Evolutionary conservation across 106 monocot genomes (phyloP), one percentile per base, ranked within the genome.

Genomic region (Amphibolis antarctica): DNA sequence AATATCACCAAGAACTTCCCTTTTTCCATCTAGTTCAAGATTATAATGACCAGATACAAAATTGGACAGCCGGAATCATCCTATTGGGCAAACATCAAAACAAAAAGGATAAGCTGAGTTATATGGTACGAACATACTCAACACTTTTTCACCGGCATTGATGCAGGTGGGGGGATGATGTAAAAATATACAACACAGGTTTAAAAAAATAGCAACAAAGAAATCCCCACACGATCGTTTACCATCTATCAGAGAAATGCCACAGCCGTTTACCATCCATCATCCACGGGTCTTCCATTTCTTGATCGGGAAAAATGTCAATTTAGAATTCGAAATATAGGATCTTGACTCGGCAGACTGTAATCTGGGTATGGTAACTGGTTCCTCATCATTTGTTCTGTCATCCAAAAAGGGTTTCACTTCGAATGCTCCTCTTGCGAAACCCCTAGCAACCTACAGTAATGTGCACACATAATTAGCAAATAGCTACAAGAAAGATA

Each of bases 341-440:
- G 71, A 62, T 51, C 76, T 67, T 9, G 73, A 67, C 71, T 74
- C 84, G 3, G 83, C 67, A 44, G 72, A 71, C 20, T 67, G 77
- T 55, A 84, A 71, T 62, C 77, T 77, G 19, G 86, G 72, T 19
- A 86, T 79, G 46, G 80, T 68, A 59, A 72, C 81, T 48, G 77
- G 69, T 25, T 62, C 60, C 17, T 74, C 79, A 28, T 80, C 73
- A 36, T 75, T 80, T 66, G 48, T 57, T 67, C 71, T 79, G 47
- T 78, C 92, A 49, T 81, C 77, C 9, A 76, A 30, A 52, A 81
- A 92, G 45, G 80, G 84, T 54, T 74, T 78, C 62, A 96, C 74
- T 69, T 96, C 96, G 63, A 90, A 96, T 54, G 69, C 51, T 19
- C 90, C 96, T 59, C 96, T 77, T 24, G 82, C 47, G 68, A 96